Conservation (phyloP, 2,329 filamentous ascomycete species). For the Calonectria pseudoreteaudii region DNA sequence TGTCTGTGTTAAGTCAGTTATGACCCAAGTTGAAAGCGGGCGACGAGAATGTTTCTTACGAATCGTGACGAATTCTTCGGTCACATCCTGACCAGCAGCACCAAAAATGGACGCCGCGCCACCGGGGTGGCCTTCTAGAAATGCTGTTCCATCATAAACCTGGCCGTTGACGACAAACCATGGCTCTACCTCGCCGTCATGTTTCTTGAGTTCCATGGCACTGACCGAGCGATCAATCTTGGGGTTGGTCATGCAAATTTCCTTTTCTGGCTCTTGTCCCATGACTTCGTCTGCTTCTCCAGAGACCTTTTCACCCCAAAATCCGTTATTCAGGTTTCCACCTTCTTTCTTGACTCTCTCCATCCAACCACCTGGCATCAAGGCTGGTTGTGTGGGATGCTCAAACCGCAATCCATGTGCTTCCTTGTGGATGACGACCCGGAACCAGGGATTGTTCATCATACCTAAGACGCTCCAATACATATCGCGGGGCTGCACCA, state of each 20-base stretch:
- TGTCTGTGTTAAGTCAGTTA: conserved; percentile 69
- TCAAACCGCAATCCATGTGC: conserved; percentile 76
- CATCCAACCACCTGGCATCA: conserved; percentile 91
- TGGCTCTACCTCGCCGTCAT: conserved; percentile 73
- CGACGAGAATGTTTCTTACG: conserved; percentile 67
- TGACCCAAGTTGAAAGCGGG: neutral
- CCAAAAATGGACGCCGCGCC: conserved; percentile 87
- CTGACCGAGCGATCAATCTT: conserved; percentile 72
- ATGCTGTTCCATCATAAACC: conserved; percentile 87
- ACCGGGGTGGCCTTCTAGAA: conserved; percentile 85
- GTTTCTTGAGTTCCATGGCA: conserved; percentile 77
- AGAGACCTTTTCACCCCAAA: conserved; percentile 81
- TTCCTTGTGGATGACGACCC: conserved; percentile 80
- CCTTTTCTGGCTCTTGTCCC: conserved; percentile 65
- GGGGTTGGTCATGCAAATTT: conserved; percentile 83
- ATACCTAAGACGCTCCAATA: conserved; percentile 96
- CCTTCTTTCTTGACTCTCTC: conserved; percentile 86
- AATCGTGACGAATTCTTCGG: conserved; percentile 92
- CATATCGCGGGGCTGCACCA: conserved; percentile 89
- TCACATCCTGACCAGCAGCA: conserved; percentile 83
- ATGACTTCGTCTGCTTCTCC: conserved; percentile 59
- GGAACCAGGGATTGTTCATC: conserved; percentile 98
- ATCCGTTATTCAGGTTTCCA: conserved; percentile 82
- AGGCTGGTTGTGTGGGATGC: conserved; percentile 85
- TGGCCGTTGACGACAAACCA: conserved; percentile 93